Base-by-base conservation (phyloP, 768 basidiomycete genomes). In the Leucocoprinus birnbaumii region DNA sequence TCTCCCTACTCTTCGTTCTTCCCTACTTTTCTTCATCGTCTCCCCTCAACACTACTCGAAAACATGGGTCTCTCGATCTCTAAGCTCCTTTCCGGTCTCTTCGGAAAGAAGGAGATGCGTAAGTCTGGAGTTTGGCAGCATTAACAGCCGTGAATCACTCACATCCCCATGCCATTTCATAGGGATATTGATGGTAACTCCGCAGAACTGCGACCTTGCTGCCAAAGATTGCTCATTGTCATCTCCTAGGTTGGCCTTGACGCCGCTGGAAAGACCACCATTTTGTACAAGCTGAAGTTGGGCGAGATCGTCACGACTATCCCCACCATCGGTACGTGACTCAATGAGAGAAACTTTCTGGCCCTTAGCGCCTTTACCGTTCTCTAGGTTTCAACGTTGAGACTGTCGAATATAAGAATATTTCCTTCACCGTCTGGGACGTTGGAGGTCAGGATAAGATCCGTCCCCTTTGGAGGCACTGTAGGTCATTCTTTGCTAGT, bases 371-470 rank as follows among this genome's bases (percentile, higher is more conserved):
- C 56, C 55, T 65, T 66, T 56, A 63, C 58, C 56, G 53, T 58
- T 50, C n/a, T 38, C 21, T 62, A 98, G 97, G 97, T 57, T 99
- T 99, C 83, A 99, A 99, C 71, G 97, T 99, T 64, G 97, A 99
- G 83, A 98, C 97, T 58, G 97, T 99, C 63, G 96, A 98, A 74
- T 98, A 99, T 79, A 98, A 98, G 84, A 99, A 98, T 82, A 98
- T 98, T 62, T 97, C 94, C 22, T 99, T 99, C 85, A 99, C 96
- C 21, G 97, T 98, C 44, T 98, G 97, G 97, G 97, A 99, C 77
- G 97, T 99, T 61, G 97, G 97, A 84, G 97, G 96, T 66, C 96
- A 99, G 78, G 96, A 99, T 79, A 99, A 98, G 87, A 98, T 98
- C 74, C 87, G 96, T 66, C 96, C 96, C 63, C 86, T 98, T 65